Evolutionary conservation across 2,329 filamentous ascomycete species (phyloP).

Genomic region (Sporothrix schenckii): DNA sequence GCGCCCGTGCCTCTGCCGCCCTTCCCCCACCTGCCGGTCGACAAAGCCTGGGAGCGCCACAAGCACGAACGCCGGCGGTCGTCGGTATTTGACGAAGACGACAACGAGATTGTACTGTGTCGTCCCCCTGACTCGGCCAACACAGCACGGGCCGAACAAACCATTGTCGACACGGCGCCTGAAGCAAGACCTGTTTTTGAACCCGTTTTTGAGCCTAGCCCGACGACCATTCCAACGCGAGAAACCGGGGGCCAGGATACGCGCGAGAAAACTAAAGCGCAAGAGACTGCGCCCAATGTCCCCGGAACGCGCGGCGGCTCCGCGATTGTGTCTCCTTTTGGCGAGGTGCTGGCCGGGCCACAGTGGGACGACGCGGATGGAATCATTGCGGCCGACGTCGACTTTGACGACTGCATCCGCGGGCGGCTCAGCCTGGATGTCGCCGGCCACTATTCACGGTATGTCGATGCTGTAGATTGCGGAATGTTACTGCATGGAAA

Average conservation of each 20-base stretch:
- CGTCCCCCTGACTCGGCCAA: conserved; percentile 4
- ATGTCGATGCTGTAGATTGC: conserved; percentile 42
- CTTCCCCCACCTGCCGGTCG: conserved; percentile 19
- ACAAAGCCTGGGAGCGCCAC: conserved; percentile 28
- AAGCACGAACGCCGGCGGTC: conserved; percentile 32
- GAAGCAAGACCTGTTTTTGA: background rate
- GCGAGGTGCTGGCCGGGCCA: conserved; percentile 77
- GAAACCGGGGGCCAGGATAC: background rate
- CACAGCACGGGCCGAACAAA: background rate
- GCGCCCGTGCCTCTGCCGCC: conserved; percentile 28
- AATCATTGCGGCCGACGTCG: conserved; percentile 71
- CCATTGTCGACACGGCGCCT: conserved; percentile 9
- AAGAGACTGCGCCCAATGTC: conserved; percentile 28
- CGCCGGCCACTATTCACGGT: conserved; percentile 81
- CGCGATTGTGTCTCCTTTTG: conserved; percentile 76
- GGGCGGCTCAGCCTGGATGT: conserved; percentile 82
- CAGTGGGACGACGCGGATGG: conserved; percentile 78
- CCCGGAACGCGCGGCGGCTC: conserved; percentile 68
- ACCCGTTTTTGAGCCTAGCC: background rate
- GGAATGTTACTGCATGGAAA: background rate
- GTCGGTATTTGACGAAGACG: conserved; percentile 42
- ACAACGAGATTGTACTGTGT: conserved; percentile 51
- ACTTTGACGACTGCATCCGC: conserved; percentile 84
- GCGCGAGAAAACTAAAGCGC: background rate
- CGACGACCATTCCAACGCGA: background rate